Evolutionary conservation across 257 asterid species (phyloP), one percentile per base, ranked within the genome.

Genomic region (Handroanthus guayacan): DNA sequence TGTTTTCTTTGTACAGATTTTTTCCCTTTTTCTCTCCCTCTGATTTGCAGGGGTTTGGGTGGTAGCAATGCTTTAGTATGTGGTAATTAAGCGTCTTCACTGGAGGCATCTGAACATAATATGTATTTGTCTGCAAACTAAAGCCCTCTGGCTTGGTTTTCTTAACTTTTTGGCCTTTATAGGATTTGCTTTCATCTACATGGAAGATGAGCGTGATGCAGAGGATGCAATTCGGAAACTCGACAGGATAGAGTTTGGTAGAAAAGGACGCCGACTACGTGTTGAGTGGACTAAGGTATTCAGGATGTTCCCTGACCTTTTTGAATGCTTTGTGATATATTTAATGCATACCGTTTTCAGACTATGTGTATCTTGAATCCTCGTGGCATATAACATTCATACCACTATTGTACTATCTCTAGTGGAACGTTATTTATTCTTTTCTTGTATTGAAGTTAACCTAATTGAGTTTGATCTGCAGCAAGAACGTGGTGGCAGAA

Each of bases 141-240:
- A 48, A 77, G 67, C 62, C 55, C 39, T 80, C 44, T 81, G 69
- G 74, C 9, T 45, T 72, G 79, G 76, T 74, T 79, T 77, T 64
- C 85, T 64, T 61, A 85, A 80, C 58, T 38, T 25, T 56, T 73
- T 79, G 74, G 77, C 45, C 68, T 80, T 81, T 79, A 43, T 75
- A 94, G 99, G 98, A 72, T 94, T 89, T 86, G 99, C 99, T 70
- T 94, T 94, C 51, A 71, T 94, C 77, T 90, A 94, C 55, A 94
- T 94, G 98, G 98, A 90, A 84, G 99, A 95, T 72, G 99, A 92
- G 76, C 95, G 90, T 43, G 99, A 91, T 82, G 99, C 96, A 71
- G 98, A 91, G 71, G 98, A 90, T 80, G 98, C 99, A 11, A 89
- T 95, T 9, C 78, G 98, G 81, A 92, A 88, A 75, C 96, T 95